Evolutionary conservation across 2,329 filamentous ascomycete genomes (phyloP).

Genomic region (Tolypocladium sp.): DNA sequence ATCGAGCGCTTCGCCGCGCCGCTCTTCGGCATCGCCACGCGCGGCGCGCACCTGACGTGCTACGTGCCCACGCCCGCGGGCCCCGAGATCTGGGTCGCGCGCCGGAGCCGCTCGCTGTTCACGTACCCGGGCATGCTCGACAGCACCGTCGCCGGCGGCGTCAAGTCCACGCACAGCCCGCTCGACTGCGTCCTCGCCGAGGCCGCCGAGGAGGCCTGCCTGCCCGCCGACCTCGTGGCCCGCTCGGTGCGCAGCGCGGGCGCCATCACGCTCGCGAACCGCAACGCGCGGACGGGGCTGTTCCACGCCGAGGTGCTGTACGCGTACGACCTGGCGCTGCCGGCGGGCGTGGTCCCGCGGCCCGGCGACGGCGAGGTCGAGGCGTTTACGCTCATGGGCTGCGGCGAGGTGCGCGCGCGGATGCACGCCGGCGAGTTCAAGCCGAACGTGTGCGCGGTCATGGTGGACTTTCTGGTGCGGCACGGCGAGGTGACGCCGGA

Average conservation of each 20-base stretch:
- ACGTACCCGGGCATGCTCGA: conserved; percentile 70
- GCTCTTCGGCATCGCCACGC: conserved; percentile 58
- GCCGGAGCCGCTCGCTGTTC: conserved; percentile 54
- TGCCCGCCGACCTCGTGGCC: conserved; percentile 18
- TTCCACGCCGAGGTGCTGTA: conserved; percentile 42
- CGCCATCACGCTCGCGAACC: conserved; percentile 24
- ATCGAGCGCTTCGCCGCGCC: conserved; percentile 54
- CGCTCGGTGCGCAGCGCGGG: conserved; percentile 16
- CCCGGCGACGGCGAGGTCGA: conserved; percentile 74
- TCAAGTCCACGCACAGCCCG: conserved; percentile 56
- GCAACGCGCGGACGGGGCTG: conserved; percentile 14
- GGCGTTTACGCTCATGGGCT: conserved; percentile 58
- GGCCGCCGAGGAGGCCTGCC: conserved; percentile 59
- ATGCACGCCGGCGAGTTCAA: conserved; percentile 68
- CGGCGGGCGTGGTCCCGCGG: conserved; percentile 45
- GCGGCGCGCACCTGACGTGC: conserved; percentile 58
- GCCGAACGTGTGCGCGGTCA: conserved; percentile 68
- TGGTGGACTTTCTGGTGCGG: conserved; percentile 74
- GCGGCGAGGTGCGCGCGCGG: conserved; percentile 49
- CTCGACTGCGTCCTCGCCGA: conserved; percentile 64
- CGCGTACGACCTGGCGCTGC: conserved; percentile 67
- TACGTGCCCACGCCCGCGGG: conserved; percentile 35
- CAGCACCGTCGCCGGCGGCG: conserved; percentile 72
- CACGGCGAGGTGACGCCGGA: conserved; percentile 66
- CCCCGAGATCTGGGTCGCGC: conserved; percentile 65